Evolutionary conservation across 2,329 filamentous ascomycete species (phyloP).

Genomic region (Aulographum hederae): DNA sequence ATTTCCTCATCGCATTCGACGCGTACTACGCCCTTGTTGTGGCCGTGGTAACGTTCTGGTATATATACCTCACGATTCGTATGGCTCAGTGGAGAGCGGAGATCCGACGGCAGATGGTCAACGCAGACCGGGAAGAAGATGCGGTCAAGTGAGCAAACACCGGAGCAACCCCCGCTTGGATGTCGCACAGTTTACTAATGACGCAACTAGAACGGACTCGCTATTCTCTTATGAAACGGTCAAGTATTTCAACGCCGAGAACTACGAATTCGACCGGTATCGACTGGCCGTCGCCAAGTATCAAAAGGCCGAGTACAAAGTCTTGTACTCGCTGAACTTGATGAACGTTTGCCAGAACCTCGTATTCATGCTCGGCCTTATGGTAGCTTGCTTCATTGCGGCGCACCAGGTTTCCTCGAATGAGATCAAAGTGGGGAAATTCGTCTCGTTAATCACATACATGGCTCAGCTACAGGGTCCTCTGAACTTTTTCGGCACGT

Average conservation of each 20-base stretch:
- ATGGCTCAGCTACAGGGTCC: conserved; percentile 56
- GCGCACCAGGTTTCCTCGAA: conserved; percentile 50
- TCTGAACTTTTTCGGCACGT: conserved; percentile 67
- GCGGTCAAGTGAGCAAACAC: conserved; percentile 75
- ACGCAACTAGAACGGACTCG: conserved; percentile 57
- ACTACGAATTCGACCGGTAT: conserved; percentile 39
- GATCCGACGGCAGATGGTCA: conserved; percentile 83
- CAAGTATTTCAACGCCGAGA: conserved; percentile 45
- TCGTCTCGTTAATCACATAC: conserved; percentile 54
- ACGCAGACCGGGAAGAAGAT: conserved; percentile 85
- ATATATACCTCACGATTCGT: conserved; percentile 88
- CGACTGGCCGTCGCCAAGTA: conserved; percentile 36
- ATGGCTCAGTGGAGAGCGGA: conserved; percentile 89
- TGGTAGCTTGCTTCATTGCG: conserved; percentile 51
- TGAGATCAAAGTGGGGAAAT: conserved; percentile 43
- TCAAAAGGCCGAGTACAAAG: conserved; percentile 38
- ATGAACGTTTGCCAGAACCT: conserved; percentile 45
- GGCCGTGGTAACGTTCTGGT: conserved; percentile 81
- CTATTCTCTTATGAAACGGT: conserved; percentile 91
- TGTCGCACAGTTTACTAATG: conserved; percentile 9
- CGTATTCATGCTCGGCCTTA: conserved; percentile 44
- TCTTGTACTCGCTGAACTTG: conserved; percentile 35
- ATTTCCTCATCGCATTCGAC: conserved; percentile 64
- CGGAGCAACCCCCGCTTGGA: too few species aligned
- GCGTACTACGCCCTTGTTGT: conserved; percentile 82